These are phyloP conservation scores for Mortierella sp. DNA, from an alignment of 371 early-diverging fungal species.

Conservation along the genomic window DNA sequence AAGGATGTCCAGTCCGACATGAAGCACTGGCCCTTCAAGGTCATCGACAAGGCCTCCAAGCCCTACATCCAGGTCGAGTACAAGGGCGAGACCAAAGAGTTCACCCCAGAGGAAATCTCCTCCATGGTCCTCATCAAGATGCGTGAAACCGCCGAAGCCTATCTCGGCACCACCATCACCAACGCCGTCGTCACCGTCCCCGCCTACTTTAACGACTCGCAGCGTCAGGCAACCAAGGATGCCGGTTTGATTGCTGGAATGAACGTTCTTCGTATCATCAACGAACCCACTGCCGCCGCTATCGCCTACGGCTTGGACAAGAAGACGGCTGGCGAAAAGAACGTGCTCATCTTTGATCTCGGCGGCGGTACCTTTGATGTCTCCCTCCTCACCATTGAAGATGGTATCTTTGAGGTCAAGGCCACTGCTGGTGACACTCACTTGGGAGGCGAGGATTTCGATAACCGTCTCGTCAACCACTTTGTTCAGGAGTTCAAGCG, in stretches of 20 bases:
- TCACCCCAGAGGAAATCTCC: conserved; percentile 97
- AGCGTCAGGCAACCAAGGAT: conserved; percentile 99
- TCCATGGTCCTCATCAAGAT: conserved; percentile 96
- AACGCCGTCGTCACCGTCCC: conserved; percentile 98
- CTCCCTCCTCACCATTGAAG: conserved; percentile 93
- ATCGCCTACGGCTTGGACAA: conserved; percentile 97
- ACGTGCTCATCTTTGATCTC: conserved; percentile 95
- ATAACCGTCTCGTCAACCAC: conserved; percentile 91
- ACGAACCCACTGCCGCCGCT: conserved; percentile 99
- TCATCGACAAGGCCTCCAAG: conserved; percentile 82
- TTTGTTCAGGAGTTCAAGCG: conserved; percentile 92
- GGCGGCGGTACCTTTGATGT: conserved; percentile 99
- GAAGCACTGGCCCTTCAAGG: conserved; percentile 93
- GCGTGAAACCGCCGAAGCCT: conserved; percentile 97
- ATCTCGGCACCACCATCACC: conserved; percentile 88
- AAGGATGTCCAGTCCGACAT: conserved; percentile 90
- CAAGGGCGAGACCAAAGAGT: conserved; percentile 89
- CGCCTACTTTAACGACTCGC: conserved; percentile 96
- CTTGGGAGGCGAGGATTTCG: conserved; percentile 99
- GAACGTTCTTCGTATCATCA: conserved; percentile 97
- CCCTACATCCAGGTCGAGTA: conserved; percentile 85
- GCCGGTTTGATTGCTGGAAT: conserved; percentile 96
- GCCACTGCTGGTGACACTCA: conserved; percentile 98
- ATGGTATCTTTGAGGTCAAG: conserved; percentile 94
- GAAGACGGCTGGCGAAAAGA: conserved; percentile 81